These are phyloP conservation scores for Candida broadrunensis DNA, from an alignment of 805 yeast genomes.

Conservation along the genomic window DNA sequence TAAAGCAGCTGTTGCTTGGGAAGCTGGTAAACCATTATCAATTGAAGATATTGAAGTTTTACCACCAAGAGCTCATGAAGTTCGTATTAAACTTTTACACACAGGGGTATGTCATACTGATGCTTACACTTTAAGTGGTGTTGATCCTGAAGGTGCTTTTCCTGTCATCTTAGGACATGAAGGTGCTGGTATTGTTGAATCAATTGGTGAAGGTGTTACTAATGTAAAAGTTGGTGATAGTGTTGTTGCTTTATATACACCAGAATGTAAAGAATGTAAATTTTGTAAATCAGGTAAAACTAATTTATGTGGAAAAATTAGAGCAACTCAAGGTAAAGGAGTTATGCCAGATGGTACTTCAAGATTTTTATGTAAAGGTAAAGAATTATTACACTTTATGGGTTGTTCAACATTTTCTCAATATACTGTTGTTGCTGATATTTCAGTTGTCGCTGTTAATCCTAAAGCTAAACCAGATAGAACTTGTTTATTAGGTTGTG, in stretches of 20 bases:
- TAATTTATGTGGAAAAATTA: constrained; percentile 90
- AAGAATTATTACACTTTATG: constrained; percentile 88
- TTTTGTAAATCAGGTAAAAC: constrained; percentile 95
- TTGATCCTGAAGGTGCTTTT: constrained; percentile 95
- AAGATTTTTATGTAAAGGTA: constrained; percentile 84
- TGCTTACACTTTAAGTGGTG: constrained; percentile 92
- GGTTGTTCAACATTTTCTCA: constrained; percentile 97
- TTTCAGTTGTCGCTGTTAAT: constrained; percentile 90
- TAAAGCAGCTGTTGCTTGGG: constrained; percentile 98
- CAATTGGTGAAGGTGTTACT: constrained; percentile 91
- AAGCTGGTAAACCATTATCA: constrained; percentile 76
- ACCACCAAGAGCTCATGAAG: constrained; percentile 97
- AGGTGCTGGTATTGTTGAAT: constrained; percentile 96
- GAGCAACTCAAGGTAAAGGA: constrained; percentile 98
- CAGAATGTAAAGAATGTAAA: constrained; percentile 94
- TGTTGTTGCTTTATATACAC: constrained; percentile 92
- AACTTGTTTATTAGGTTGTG: constrained; percentile 94
- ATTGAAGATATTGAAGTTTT: constrained; percentile 87
- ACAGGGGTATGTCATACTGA: constrained; percentile 99
- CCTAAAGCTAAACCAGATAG: constrained; percentile 79
- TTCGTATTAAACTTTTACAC: constrained; percentile 79
- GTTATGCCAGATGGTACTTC: constrained; percentile 98
- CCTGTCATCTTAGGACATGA: constrained; percentile 96
- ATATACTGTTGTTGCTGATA: constrained; percentile 97
- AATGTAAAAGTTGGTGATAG: constrained; percentile 89